Conservation (phyloP, 441 rosid species). For the Populus hybrid region DNA sequence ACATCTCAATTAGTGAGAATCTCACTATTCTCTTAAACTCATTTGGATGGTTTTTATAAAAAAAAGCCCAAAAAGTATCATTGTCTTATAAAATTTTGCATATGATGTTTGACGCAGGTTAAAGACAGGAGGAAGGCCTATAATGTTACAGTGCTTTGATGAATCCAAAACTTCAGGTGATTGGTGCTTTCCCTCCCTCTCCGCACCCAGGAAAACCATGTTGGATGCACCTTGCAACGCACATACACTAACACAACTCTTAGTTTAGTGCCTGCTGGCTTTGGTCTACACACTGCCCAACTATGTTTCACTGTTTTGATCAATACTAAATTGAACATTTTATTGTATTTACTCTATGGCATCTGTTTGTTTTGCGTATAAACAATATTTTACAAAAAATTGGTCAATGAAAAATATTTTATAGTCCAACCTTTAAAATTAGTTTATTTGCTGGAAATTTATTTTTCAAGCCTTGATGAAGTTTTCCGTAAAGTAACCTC, state of each 20-base stretch:
- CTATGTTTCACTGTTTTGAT: neutral
- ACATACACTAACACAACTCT: neutral
- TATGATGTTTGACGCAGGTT: conserved; percentile 39
- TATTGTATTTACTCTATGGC: too few species aligned
- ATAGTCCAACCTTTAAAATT: too few species aligned
- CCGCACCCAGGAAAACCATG: neutral
- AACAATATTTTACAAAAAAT: too few species aligned
- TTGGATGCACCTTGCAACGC: too few species aligned
- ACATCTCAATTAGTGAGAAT: conserved; percentile 66
- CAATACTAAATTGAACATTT: neutral
- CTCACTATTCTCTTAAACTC: conserved; percentile 10
- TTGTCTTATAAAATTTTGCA: neutral
- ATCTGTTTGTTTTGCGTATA: too few species aligned
- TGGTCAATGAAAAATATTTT: too few species aligned
- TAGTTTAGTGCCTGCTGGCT: neutral
- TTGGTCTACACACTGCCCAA: neutral
- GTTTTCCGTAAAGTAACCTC: too few species aligned
- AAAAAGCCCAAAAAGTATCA: neutral
- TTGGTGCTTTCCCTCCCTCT: conserved; percentile 19
- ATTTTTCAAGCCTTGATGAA: too few species aligned
- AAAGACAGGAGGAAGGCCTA: conserved; percentile 44
- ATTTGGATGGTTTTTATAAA: conserved; percentile 13
- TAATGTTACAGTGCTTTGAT: conserved; percentile 29
- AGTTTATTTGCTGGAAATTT: too few species aligned
- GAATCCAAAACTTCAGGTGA: conserved; percentile 40